phyloP scores from a whole-genome alignment of 441 rosid species.

The Pelargonium myrrhifolium region DNA sequence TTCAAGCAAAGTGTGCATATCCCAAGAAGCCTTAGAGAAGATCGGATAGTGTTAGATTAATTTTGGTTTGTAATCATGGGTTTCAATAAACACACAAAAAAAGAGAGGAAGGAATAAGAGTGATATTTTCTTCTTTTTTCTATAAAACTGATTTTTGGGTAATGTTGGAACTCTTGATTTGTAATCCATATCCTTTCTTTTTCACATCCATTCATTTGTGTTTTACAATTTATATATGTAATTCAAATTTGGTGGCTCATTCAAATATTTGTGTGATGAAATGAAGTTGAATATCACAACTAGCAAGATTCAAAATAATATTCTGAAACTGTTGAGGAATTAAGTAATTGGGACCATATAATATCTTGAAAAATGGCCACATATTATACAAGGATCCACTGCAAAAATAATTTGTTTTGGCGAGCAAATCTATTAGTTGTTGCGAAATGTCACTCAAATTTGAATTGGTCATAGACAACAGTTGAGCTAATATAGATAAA shows the following conservation, averaged over 20 bases:
- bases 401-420: no score
- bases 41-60: not conserved
- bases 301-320: not conserved
- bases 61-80: not conserved
- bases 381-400: not conserved
- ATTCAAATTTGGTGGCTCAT: not conserved
- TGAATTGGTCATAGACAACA: no score
- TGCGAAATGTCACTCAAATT: no score
- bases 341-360: not conserved
- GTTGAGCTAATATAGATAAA: no score
- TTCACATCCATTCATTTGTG: not conserved
- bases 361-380: not conserved
- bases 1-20: constrained; percentile 47
- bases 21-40: not conserved
- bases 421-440: no score
- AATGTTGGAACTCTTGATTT: no score
- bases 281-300: not conserved
- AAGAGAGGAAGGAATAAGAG: not conserved
- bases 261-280: not conserved
- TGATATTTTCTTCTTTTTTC: no score
- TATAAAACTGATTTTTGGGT: no score
- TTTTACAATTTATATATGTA: not conserved
- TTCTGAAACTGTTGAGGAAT: not conserved
- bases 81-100: not conserved
- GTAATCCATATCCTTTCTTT: not conserved